A percentile compares a stretch with the other conserved stretches of the same genome.
phyloP scores from a whole-genome alignment of 2,329 filamentous ascomycete genomes.

The Ophiostoma pallidulum region DNA sequence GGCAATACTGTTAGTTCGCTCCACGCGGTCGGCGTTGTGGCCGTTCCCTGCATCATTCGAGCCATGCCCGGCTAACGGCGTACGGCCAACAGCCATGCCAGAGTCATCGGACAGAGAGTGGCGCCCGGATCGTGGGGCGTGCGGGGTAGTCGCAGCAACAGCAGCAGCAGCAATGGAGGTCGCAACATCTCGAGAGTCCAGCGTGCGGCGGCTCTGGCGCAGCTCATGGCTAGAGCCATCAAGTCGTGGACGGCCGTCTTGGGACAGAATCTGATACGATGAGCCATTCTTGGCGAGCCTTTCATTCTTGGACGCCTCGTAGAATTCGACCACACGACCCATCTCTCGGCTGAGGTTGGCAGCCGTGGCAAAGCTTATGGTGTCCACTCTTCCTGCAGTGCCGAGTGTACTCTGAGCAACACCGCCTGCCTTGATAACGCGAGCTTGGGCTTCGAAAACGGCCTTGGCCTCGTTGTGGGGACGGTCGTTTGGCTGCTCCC shows the following conservation, averaged over 20 bases:
- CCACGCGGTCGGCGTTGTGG: constrained; percentile 25
- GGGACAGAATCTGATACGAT: not conserved
- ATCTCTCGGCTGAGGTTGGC: constrained; percentile 12
- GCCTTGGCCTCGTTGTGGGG: constrained; percentile 42
- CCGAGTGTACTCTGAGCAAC: constrained; percentile 17
- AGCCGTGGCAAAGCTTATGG: constrained; percentile 16
- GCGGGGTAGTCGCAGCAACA: not conserved
- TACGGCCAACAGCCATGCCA: constrained; percentile 16
- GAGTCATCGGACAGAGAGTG: constrained; percentile 26
- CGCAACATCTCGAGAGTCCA: constrained; percentile 21
- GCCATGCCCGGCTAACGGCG: not conserved
- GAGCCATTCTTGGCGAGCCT: not conserved
- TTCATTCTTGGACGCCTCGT: not conserved
- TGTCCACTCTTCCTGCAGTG: constrained; percentile 14
- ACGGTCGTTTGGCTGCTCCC: constrained; percentile 40
- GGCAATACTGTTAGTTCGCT: constrained; percentile 40
- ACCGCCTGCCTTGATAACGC: constrained; percentile 18
- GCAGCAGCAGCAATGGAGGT: constrained; percentile 5
- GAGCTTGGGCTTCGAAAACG: constrained; percentile 37
- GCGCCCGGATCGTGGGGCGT: constrained; percentile 21
- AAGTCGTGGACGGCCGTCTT: constrained; percentile 6
- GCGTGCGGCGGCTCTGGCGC: constrained; percentile 33
- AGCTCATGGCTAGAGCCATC: constrained; percentile 30
- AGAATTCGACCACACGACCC: constrained; percentile 14
- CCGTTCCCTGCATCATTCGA: not conserved